Conservation (phyloP, 1,284 basidiomycete genomes). For the Microbotryum saponariae region DNA sequence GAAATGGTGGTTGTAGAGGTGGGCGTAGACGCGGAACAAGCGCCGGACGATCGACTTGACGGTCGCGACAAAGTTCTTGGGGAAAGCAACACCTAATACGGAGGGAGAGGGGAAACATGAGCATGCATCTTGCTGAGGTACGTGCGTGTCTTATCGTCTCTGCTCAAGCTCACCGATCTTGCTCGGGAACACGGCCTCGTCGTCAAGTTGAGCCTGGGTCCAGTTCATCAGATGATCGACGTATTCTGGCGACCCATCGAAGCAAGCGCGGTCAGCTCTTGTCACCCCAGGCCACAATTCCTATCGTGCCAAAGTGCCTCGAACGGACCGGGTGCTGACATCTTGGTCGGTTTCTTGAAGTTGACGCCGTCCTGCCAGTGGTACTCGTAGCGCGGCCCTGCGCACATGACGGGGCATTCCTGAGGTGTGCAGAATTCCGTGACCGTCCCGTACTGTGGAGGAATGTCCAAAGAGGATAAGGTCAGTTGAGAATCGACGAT, state of each 20-base stretch:
- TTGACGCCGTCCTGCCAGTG: conserved; percentile 94
- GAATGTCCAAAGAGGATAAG: not conserved
- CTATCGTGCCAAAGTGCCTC: not conserved
- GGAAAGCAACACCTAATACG: conserved; percentile 73
- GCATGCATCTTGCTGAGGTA: no score
- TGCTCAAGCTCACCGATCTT: conserved; percentile 61
- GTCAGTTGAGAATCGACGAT: not conserved
- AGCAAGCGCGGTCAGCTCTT: conserved; percentile 13
- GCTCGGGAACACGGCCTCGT: conserved; percentile 87
- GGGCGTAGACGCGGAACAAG: conserved; percentile 94
- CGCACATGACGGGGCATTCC: conserved; percentile 98
- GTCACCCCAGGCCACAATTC: not conserved
- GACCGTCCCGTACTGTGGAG: conserved; percentile 66
- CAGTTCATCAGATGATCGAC: conserved; percentile 99
- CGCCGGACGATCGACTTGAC: conserved; percentile 87
- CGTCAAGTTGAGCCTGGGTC: conserved; percentile 88
- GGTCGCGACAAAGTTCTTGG: conserved; percentile 80
- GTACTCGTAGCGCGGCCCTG: conserved; percentile 93
- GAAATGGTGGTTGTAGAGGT: conserved; percentile 99
- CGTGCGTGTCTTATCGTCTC: not conserved
- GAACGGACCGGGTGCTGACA: conserved; percentile 61
- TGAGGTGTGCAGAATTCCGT: conserved; percentile 93
- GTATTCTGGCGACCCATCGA: conserved; percentile 54
- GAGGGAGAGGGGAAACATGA: not conserved
- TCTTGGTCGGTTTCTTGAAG: conserved; percentile 86